phyloP scores from a whole-genome alignment of 768 basidiomycete genomes.

The Kwoniella sp. region DNA sequence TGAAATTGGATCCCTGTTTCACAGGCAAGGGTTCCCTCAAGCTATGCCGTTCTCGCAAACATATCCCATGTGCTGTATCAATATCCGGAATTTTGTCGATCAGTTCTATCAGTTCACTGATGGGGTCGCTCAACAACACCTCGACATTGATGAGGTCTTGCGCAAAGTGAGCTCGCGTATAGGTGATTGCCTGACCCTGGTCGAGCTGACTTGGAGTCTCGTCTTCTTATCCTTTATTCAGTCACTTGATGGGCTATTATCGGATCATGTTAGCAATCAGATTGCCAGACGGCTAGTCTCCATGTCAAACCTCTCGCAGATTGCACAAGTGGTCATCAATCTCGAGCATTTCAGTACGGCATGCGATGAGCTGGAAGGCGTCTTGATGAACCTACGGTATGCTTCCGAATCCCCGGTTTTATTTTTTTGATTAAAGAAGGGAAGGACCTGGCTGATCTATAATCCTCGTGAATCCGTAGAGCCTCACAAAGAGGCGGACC shows the following conservation, averaged over 20 bases:
- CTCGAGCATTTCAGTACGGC: slow-evolving; percentile 86
- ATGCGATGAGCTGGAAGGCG: slow-evolving; percentile 79
- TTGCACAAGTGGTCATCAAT: slow-evolving; percentile 90
- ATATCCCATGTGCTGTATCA: slow-evolving; percentile 90
- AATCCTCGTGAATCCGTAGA: slow-evolving; percentile 57
- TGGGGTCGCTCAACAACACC: slow-evolving; percentile 86
- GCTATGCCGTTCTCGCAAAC: slow-evolving; percentile 91
- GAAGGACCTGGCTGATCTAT: background rate
- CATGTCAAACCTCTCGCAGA: slow-evolving; percentile 80
- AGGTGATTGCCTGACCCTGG: too few relatives aligned
- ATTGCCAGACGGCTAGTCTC: slow-evolving; percentile 72
- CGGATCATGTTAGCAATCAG: slow-evolving; percentile 67
- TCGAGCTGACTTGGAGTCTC: background rate
- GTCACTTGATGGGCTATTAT: slow-evolving; percentile 84
- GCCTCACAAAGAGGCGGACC: slow-evolving; percentile 80
- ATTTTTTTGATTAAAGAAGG: too few relatives aligned
- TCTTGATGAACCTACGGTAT: slow-evolving; percentile 78
- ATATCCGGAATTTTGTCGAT: slow-evolving; percentile 86
- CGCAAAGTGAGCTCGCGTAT: slow-evolving; percentile 65
- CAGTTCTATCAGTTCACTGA: slow-evolving; percentile 97
- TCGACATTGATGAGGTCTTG: slow-evolving; percentile 86
- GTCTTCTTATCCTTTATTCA: slow-evolving; percentile 50
- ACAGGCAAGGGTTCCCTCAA: slow-evolving; percentile 67
- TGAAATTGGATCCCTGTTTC: slow-evolving; percentile 49
- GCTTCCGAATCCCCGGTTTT: too few relatives aligned